Base-by-base conservation (phyloP, 257 asterid species). In the Nicotiana sylvestris region DNA sequence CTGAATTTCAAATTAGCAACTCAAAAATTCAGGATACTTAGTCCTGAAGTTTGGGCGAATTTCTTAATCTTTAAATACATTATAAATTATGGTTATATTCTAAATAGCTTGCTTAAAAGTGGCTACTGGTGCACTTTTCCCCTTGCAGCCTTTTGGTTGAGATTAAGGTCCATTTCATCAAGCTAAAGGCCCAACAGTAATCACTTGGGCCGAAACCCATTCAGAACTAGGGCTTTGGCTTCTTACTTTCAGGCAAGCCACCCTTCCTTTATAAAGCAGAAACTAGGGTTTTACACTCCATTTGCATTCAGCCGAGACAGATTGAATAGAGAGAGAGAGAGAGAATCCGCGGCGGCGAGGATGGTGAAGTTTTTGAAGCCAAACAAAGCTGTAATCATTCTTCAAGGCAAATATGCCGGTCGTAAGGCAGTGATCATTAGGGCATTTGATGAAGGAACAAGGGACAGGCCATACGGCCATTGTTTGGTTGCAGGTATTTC, bases 281-380 rank as follows among this genome's bases (percentile, higher is more conserved):
- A 51, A 29, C 76, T 62, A 80, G 76, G 76, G 62, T 62, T 80
- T 62, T 27, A 61, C 0, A 3, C 25, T 1, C 61, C 79, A 72
- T 25, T 72, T 72, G 58, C 43, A 49, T 49, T 29, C 65, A 16
- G 76, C 70, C 77, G 18, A 43, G 62, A 4, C 77, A 64, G 67
- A 61, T 27, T 16, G 1, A 39, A 53, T 25, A 60, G 56, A 39
- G 66, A 32, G 56, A 39, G 66, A 39, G 66, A n/a, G 53, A 66
- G 57, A 43, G 30, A 49, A 46, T 29, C n/a, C 11, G 58, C 4
- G 56, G 66, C 69, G 84, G 80, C 67, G 64, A 85, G 18, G 27
- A 83, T 85, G 88, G 88, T 85, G 88, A 85, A 83, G 76, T 85
- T 85, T 49, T 64, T 85, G 80, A 85, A 85, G 56, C 88, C 80